Evolutionary conservation across 169 alveolate species (phyloP).

Genomic region (Plasmodium relictum): DNA sequence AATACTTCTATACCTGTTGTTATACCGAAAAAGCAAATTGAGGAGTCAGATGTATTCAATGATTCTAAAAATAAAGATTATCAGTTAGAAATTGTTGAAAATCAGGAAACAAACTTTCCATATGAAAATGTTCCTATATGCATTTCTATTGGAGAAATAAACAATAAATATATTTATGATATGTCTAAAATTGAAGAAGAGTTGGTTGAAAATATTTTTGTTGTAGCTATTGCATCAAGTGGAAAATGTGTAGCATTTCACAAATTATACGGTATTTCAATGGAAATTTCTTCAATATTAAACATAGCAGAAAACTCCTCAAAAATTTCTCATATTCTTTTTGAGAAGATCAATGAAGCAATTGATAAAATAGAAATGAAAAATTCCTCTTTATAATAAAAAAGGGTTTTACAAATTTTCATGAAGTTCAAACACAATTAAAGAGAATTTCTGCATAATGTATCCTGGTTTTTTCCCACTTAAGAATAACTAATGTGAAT

Average conservation of each 20-base stretch:
- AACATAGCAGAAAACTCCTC: slow-evolving; percentile 61
- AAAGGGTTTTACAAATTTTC: too few relatives aligned
- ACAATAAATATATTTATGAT: slow-evolving; percentile 71
- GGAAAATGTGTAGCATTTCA: slow-evolving; percentile 76
- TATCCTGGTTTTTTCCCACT: too few relatives aligned
- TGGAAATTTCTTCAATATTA: slow-evolving; percentile 70
- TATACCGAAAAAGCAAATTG: slow-evolving; percentile 77
- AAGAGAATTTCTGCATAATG: too few relatives aligned
- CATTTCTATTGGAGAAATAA: slow-evolving; percentile 71
- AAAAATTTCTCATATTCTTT: slow-evolving; percentile 55
- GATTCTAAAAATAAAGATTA: slow-evolving; percentile 66
- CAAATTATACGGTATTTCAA: slow-evolving; percentile 64
- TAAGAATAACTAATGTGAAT: too few relatives aligned
- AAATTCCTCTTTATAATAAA: too few relatives aligned
- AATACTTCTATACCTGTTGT: slow-evolving; percentile 80
- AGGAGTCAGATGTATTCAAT: slow-evolving; percentile 60
- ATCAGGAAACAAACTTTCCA: slow-evolving; percentile 31
- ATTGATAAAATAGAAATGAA: slow-evolving; percentile 58
- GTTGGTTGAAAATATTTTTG: slow-evolving; percentile 64
- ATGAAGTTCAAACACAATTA: too few relatives aligned
- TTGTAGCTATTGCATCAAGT: slow-evolving; percentile 69
- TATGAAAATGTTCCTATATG: slow-evolving; percentile 70
- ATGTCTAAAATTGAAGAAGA: slow-evolving; percentile 77
- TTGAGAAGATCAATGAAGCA: slow-evolving; percentile 65
- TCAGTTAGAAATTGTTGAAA: slow-evolving; percentile 66